phyloP scores from a whole-genome alignment of 1,284 basidiomycete species.

The Trametes pubescens region DNA sequence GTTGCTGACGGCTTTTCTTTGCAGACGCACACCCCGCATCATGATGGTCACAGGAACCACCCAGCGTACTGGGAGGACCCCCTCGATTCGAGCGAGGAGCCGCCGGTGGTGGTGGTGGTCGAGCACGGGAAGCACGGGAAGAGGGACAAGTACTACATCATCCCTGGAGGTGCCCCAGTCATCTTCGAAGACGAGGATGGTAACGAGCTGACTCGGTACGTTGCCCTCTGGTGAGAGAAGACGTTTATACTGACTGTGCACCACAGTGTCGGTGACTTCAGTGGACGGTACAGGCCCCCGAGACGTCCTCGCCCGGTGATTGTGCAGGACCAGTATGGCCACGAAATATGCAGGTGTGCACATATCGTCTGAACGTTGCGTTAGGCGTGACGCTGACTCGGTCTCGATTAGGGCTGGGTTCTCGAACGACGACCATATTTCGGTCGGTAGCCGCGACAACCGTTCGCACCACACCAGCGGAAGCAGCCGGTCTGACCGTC shows the following conservation, averaged over 20 bases:
- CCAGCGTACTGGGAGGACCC: slow-evolving; percentile 33
- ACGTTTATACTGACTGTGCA: not conserved
- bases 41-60: slow-evolving; percentile 28
- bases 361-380: not conserved
- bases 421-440: slow-evolving; percentile 35
- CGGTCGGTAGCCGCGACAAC: slow-evolving; percentile 33
- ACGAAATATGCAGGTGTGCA: slow-evolving; percentile 42
- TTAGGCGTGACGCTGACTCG: not conserved
- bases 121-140: slow-evolving; percentile 41
- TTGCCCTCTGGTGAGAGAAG: not conserved
- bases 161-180: slow-evolving; percentile 70
- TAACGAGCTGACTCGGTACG: slow-evolving; percentile 69
- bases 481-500: slow-evolving; percentile 27
- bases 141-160: slow-evolving; percentile 63
- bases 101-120: slow-evolving; percentile 42
- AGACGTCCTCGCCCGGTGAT: slow-evolving; percentile 40
- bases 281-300: slow-evolving; percentile 40
- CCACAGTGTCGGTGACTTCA: slow-evolving; percentile 40
- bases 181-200: slow-evolving; percentile 75
- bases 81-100: slow-evolving; percentile 36
- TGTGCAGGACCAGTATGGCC: slow-evolving; percentile 42
- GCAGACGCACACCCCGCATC: slow-evolving; percentile 21
- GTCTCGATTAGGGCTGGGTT: slow-evolving; percentile 36
- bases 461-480: slow-evolving; percentile 29
- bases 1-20: not conserved